Conservation (phyloP, 306 rosid genomes). For the Phaseolus lunatus region DNA sequence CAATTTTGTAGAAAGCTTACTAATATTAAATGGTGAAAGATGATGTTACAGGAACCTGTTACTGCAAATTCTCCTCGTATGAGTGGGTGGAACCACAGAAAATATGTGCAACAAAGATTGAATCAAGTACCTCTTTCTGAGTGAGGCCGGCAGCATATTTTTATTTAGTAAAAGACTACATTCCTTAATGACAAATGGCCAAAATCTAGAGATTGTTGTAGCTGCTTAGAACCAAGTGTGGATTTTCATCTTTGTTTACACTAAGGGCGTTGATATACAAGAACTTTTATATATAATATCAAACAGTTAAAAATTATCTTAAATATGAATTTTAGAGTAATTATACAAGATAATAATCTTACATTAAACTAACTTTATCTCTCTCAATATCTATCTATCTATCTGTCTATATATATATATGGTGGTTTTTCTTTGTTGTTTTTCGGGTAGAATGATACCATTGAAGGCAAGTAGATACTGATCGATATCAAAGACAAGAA, state of each 20-base stretch:
- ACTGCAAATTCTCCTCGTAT: conserved; percentile 8
- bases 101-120: conserved; percentile 24
- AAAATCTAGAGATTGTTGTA: conserved; percentile 28
- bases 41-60: neutral
- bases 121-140: conserved; percentile 3
- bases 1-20: neutral
- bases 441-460: conserved; percentile 26
- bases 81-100: neutral
- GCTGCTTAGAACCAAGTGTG: conserved; percentile 17
- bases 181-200: conserved; percentile 41
- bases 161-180: neutral
- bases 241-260: conserved; percentile 14
- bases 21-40: neutral
- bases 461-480: conserved; percentile 6
- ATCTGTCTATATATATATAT: too few relatives aligned
- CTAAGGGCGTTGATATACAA: neutral
- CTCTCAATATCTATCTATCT: too few relatives aligned
- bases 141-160: conserved; percentile 49
- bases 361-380: too few relatives aligned
- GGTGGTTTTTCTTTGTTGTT: too few relatives aligned
- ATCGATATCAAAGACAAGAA: neutral
- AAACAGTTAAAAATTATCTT: neutral
- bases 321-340: neutral
- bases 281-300: neutral
- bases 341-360: neutral